phyloP scores from a whole-genome alignment of 1,284 basidiomycete genomes.

The Microbotryum silenes-acaulis region DNA sequence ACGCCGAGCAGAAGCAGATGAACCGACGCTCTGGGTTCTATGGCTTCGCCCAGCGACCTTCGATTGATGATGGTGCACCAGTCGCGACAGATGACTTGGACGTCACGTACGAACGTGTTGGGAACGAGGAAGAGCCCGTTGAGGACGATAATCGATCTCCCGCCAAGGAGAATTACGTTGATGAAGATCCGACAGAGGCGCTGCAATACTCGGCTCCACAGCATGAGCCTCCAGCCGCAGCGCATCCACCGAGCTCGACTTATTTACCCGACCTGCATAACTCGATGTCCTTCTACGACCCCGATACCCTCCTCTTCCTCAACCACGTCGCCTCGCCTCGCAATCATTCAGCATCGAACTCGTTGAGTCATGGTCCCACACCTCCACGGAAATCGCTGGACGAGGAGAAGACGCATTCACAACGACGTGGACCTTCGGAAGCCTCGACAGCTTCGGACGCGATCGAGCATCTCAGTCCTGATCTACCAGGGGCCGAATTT shows the following conservation, averaged over 20 bases:
- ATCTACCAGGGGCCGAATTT: background rate
- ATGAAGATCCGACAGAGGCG: background rate
- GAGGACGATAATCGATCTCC: background rate
- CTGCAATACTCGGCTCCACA: background rate
- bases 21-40: constrained; percentile 37
- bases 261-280: constrained; percentile 21
- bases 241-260: background rate
- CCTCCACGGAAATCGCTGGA: background rate
- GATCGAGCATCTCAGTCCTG: constrained; percentile 13
- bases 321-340: constrained; percentile 36
- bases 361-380: background rate
- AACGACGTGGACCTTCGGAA: background rate
- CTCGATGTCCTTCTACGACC: constrained; percentile 58
- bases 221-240: background rate
- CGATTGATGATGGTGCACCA: background rate
- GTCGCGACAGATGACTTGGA: background rate
- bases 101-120: background rate
- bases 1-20: background rate
- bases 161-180: background rate
- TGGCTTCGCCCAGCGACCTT: constrained; percentile 18
- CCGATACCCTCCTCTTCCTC: constrained; percentile 57
- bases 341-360: background rate
- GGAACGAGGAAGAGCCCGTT: background rate
- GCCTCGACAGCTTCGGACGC: background rate
- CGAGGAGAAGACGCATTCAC: background rate